Base-by-base conservation (phyloP, 2,329 filamentous ascomycete genomes). In the Microcyclospora tardicrescens region DNA sequence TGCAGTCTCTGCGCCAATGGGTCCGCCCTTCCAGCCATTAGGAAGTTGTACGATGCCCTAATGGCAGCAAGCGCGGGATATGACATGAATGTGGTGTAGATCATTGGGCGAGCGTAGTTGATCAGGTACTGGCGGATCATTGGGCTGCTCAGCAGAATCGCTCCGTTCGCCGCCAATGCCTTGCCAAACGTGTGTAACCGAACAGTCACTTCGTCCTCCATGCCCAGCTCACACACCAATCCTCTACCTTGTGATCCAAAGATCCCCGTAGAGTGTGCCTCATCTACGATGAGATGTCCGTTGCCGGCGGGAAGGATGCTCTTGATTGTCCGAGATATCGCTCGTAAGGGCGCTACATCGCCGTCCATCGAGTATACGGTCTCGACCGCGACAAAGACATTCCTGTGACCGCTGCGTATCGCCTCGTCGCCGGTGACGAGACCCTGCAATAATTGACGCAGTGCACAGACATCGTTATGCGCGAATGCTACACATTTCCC, bases 311-410 rank as follows among this genome's bases (percentile, higher is more conserved):
- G 73, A 0, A 85, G 59, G 0, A 71, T 50, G 1, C 61, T 57
- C 31, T 80, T 68, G 0, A 81, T 69, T 4, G 72, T 62, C 0
- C 66, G 57, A 1, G 81, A 67, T 13, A 87, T 72, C 5, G 75
- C 68, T 10, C 53, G 50, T 10, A 91, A 61, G 0, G 79, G 79
- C 0, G 73, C 73, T 13, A 84, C 61, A 47, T 87, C 81, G 0
- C 84, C 84, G 38, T 89, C 83, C 84, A 91, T 91, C 55, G 81
- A 86, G 57, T 91, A 89, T 0, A 85, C 65, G 0, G 71, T 73
- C 48, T 85, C 81, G 0, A 84, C 66, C 0, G 74, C 75, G n/a
- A 85, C 57, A 46, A 85, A 81, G 2, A 84, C 67, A 45, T 73
- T 77, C 0, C 53, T 54, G 1, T 52, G 41, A 0, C 72, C 71